Percentiles rank a stretch among this genome's conserved stretches.
These are phyloP conservation scores for Paramecium biaurelia DNA, from an alignment of 73 alveolate genomes.

Conservation along the genomic window DNA sequence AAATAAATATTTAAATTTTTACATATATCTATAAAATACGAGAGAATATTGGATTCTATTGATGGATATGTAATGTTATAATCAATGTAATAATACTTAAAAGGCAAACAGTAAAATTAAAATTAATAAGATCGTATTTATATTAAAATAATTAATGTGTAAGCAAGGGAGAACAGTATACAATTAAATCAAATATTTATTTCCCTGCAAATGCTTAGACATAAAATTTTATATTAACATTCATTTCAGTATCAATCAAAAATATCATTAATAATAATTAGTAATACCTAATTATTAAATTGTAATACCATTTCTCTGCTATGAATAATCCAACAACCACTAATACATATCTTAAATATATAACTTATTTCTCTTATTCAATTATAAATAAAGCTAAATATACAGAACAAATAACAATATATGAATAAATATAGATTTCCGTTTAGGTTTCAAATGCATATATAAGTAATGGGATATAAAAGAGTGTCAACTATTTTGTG, in stretches of 20 bases:
- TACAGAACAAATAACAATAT: neutral
- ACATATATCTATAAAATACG: neutral
- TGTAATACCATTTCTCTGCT: neutral
- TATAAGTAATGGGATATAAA: neutral
- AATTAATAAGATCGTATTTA: neutral
- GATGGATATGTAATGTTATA: neutral
- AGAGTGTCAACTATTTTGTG: neutral
- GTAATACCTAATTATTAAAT: neutral
- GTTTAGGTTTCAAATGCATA: slow-evolving; percentile 25
- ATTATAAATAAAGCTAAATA: neutral
- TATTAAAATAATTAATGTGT: neutral
- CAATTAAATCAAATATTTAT: neutral
- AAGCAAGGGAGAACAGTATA: neutral
- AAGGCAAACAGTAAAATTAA: neutral
- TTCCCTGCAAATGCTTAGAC: neutral
- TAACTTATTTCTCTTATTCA: neutral
- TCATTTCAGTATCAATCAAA: neutral
- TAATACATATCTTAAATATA: neutral
- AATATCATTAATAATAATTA: neutral
- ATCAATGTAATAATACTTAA: neutral
- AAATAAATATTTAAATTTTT: neutral
- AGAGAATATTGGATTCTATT: neutral
- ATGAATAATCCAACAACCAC: neutral
- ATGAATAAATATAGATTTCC: neutral
- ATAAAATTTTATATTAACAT: neutral